Evolutionary conservation across 2,329 filamentous ascomycete genomes (phyloP).

Genomic region (Tolypocladium pustulatum): DNA sequence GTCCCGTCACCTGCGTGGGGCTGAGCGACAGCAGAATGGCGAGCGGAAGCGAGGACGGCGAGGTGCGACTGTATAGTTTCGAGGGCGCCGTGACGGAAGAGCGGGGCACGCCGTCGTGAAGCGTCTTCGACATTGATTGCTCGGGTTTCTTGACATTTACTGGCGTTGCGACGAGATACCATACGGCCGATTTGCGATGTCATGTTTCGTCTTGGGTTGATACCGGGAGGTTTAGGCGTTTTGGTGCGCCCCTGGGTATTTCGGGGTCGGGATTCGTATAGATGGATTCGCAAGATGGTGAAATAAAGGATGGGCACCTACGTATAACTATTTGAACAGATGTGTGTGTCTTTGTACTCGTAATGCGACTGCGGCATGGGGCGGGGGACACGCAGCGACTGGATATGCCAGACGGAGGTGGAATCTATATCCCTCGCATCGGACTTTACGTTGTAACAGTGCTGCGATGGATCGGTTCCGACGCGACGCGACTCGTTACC

Average conservation of each 20-base stretch:
- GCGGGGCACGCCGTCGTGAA: constrained; percentile 38
- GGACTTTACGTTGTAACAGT: neutral
- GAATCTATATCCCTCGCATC: no score
- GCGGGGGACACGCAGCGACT: no score
- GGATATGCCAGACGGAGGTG: no score
- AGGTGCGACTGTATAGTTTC: constrained; percentile 78
- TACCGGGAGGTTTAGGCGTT: neutral
- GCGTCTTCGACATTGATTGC: neutral
- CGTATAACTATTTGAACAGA: neutral
- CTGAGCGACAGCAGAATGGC: constrained; percentile 83
- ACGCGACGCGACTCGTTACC: no score
- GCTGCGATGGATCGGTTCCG: no score
- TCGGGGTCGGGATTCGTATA: neutral
- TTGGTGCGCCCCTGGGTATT: neutral
- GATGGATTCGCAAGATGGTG: neutral
- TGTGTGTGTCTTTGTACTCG: neutral
- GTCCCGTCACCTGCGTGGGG: constrained; percentile 86
- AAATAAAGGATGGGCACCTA: no score
- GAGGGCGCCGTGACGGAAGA: constrained; percentile 40
- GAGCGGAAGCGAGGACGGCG: constrained; percentile 87
- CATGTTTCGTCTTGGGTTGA: neutral
- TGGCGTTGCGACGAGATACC: neutral
- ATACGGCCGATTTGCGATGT: neutral
- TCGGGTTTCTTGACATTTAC: neutral
- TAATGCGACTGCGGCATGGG: neutral